Evolutionary conservation across 805 yeast genomes (phyloP), one percentile per base, ranked within the genome.

Genomic region (Saccharomycopsis olivae): DNA sequence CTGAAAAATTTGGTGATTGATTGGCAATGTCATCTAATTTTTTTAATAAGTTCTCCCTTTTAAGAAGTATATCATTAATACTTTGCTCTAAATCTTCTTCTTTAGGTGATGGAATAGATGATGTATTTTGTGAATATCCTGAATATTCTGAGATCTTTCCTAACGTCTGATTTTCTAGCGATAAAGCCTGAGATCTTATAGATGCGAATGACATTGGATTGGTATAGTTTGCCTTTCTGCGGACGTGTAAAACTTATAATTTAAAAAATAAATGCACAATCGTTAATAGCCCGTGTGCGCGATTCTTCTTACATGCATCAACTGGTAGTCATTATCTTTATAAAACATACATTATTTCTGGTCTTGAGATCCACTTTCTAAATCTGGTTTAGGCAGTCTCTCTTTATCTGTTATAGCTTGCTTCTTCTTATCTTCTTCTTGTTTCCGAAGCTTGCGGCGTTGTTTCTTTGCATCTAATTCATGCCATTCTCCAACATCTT

Each of bases 381-480:
- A n/a, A n/a, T 23, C 27, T 6, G 27, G 11, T 23, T 23, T 23
- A 11, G 11, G 11, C 10, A 23, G 27, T 23, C 27, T 23, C 27
- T 23, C 11, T 23, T 23, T 23, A 23, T n/a, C n/a, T n/a, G n/a
- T n/a, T n/a, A n/a, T n/a, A n/a, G n/a, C 25, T 23, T 21, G 27
- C 21, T 38, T 40, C 31, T 27, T 28, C 35, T 29, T 32, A 18
- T 46, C 43, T 32, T 38, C 36, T 16, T 41, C 41, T 32, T 42
- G 39, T 33, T 52, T 52, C 32, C 59, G 43, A 48, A 66, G 72
- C 45, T 64, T 63, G 43, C 79, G 62, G 47, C 84, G 65, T 51
- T 81, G 71, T 61, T 76, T 79, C 58, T 89, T 87, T 2, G 95
- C 92, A 53, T 89, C 98, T 57, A 81, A 89, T 55, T 89, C 98